Percentiles rank a stretch among this genome's conserved stretches.
Conservation (phyloP, 345 rosid genomes). For the Rhodamnia argentea region DNA sequence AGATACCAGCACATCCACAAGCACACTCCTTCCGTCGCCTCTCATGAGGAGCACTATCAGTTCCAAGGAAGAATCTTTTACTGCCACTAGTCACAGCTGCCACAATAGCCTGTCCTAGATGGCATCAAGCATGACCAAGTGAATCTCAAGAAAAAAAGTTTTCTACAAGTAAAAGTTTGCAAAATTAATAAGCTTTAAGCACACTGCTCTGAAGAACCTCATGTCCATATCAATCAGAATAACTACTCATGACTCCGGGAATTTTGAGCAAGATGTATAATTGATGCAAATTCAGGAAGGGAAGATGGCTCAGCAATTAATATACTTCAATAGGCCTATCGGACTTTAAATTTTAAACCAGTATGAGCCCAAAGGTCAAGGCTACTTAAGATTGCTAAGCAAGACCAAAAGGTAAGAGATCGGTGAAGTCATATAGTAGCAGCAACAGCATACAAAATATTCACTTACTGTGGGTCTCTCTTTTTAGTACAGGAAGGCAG, state of each 20-base stretch:
- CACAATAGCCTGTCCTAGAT: conserved; percentile 74
- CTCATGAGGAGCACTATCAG: conserved; percentile 99
- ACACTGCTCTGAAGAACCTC: not conserved
- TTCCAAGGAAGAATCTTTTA: conserved; percentile 82
- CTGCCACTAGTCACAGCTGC: conserved; percentile 91
- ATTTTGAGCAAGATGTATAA: not conserved
- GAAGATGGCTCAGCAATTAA: not conserved
- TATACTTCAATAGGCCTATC: not conserved
- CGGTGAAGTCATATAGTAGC: not conserved
- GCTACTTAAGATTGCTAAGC: not conserved
- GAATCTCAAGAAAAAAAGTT: not conserved
- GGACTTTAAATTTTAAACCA: not conserved
- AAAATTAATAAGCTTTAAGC: not conserved
- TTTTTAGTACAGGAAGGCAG: conserved; percentile 91
- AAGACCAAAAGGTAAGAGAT: not conserved
- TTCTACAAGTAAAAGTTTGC: not conserved
- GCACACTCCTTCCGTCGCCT: conserved; percentile 63
- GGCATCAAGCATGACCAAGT: not conserved
- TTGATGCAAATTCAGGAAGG: not conserved
- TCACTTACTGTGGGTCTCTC: conserved; percentile 74
- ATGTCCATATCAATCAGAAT: not conserved
- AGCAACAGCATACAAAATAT: not conserved
- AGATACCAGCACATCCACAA: conserved; percentile 83
- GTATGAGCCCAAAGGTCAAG: not conserved
- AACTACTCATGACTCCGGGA: not conserved